phyloP scores from a whole-genome alignment of 2,329 filamentous ascomycete genomes.

The Nothophoma quercina region DNA sequence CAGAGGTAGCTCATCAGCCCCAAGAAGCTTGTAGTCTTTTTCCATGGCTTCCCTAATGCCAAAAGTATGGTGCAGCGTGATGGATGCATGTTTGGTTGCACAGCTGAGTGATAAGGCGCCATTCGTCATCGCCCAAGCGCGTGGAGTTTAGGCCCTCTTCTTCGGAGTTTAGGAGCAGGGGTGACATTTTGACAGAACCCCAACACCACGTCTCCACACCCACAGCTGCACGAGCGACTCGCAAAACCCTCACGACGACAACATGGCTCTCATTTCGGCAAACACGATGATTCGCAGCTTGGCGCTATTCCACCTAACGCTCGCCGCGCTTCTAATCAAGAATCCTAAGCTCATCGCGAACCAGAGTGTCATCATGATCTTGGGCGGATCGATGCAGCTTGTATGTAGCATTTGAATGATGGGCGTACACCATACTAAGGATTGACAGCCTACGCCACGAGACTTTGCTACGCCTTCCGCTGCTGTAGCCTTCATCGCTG shows the following conservation, averaged over 20 bases:
- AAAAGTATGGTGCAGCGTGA: neutral
- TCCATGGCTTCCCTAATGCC: constrained; percentile 9
- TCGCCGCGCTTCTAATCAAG: constrained; percentile 84
- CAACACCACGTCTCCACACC: constrained; percentile 7
- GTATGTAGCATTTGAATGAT: constrained; percentile 58
- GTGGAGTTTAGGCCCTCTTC: constrained; percentile 5
- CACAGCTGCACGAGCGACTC: neutral
- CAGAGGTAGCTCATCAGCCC: constrained; percentile 4
- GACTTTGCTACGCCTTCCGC: constrained; percentile 74
- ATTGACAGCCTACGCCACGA: constrained; percentile 66
- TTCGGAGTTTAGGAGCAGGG: constrained; percentile 28
- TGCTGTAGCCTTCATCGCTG: constrained; percentile 70
- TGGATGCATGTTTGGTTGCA: neutral
- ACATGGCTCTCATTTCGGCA: constrained; percentile 82
- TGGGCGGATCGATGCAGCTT: constrained; percentile 84
- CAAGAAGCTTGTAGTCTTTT: constrained; percentile 6
- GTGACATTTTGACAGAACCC: constrained; percentile 3
- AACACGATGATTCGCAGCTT: constrained; percentile 82
- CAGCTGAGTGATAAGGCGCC: constrained; percentile 3
- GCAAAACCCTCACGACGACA: neutral
- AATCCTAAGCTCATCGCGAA: constrained; percentile 76
- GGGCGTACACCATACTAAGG: neutral
- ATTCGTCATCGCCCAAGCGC: constrained; percentile 20
- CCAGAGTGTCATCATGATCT: constrained; percentile 79
- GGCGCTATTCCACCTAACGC: constrained; percentile 82